A percentile compares a stretch with the other conserved stretches of the same genome.
Conservation (phyloP, 176 grass and related monocot genomes). For the Guadua angustifolia region DNA sequence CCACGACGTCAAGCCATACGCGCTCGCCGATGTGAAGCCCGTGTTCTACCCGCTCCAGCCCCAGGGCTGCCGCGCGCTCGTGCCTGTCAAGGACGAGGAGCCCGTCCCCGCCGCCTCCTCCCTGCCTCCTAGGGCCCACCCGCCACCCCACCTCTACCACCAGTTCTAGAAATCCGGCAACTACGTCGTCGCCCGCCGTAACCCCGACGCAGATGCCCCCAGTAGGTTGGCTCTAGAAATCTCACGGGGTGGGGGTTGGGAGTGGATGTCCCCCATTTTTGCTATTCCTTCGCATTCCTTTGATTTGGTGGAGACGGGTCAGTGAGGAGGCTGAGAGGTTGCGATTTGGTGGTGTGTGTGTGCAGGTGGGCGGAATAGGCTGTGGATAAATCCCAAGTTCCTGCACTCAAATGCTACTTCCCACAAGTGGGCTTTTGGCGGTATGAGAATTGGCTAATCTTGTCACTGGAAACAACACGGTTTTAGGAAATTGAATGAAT, state of each 20-base stretch:
- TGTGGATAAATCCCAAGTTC: slow-evolving; percentile 72
- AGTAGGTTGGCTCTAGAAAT: slow-evolving; percentile 59
- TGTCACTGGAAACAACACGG: slow-evolving; percentile 4
- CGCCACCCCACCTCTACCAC: slow-evolving; percentile 57
- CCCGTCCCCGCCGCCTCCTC: slow-evolving; percentile 34
- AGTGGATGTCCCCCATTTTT: slow-evolving; percentile 44
- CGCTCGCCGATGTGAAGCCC: slow-evolving; percentile 49
- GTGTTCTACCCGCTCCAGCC: slow-evolving; percentile 37
- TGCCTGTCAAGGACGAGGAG: slow-evolving; percentile 62
- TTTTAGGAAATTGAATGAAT: slow-evolving; percentile 4
- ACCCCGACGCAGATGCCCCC: slow-evolving; percentile 49
- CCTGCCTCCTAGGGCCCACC: slow-evolving; percentile 38
- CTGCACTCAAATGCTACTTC: too few species aligned
- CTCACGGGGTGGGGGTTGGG: too few species aligned
- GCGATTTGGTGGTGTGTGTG: slow-evolving; percentile 20
- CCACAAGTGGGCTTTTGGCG: slow-evolving; percentile 79
- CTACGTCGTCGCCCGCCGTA: slow-evolving; percentile 67
- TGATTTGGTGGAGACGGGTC: neutral
- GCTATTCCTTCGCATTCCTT: neutral
- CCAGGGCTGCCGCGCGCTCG: slow-evolving; percentile 44
- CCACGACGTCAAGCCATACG: slow-evolving; percentile 52
- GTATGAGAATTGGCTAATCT: slow-evolving; percentile 40
- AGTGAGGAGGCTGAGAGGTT: slow-evolving; percentile 11
- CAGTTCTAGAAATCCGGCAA: slow-evolving; percentile 99
- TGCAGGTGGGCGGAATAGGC: slow-evolving; percentile 57